Evolutionary conservation across 441 rosid genomes (phyloP), one percentile per base, ranked within the genome.

Genomic region (Bruguiera hainesii): DNA sequence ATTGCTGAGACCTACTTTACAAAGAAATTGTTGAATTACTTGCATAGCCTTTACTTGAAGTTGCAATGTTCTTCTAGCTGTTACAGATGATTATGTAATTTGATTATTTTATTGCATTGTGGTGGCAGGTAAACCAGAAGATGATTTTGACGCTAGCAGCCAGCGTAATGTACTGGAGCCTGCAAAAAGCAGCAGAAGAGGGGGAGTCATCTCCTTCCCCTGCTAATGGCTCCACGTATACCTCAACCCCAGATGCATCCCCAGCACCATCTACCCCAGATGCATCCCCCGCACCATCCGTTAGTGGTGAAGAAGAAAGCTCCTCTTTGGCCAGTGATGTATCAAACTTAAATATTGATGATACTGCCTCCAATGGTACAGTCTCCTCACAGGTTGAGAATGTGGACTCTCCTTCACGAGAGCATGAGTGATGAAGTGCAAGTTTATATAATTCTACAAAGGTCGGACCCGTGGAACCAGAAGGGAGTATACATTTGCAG

Each of bases 81-180:
- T 25, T 1, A 13, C 30, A 63, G 26, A 4, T 2, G 37, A 10
- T 35, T 21, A 4, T 52, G 50, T 23, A 19, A 55, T 46, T 57
- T 56, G 65, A 64, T 56, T 39, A 20, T 58, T 60, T 50, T 66
- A 11, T n/a, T 61, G 50, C 60, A 15, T 5, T 59, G 51, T 68
- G 68, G 71, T 51, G 73, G 50, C 91, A 93, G 98, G 98, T 93
- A 49, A 93, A 93, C 86, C 95, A 82, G 82, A 93, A 90, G 84
- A 93, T 93, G 98, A 90, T 91, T 70, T 90, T 93, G n/a, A 91
- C 85, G 28, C 80, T 93, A 65, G 77, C 95, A 0, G 97, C 98
- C 21, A 89, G 97, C 74, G 83, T 93, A 68, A 93, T 89, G 98
- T 90, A 89, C 78, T 91, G 93, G 96, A 89, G 97, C 83, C 82